Evolutionary conservation across 2,329 filamentous ascomycete genomes (phyloP).

Genomic region (Basipetospora sp.): DNA sequence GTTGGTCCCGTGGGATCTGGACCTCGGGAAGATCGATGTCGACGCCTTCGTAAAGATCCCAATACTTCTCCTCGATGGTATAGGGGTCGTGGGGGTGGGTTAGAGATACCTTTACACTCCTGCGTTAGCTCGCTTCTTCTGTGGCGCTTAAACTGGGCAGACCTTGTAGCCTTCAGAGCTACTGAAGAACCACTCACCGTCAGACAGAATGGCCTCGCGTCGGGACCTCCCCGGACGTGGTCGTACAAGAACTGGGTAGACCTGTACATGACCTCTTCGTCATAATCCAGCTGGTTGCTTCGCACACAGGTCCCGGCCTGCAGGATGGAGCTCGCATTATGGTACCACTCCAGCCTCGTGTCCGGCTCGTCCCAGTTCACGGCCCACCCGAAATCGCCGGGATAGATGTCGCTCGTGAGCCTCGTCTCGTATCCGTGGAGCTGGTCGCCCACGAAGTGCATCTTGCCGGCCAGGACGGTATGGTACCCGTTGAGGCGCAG

Average conservation of each 20-base stretch:
- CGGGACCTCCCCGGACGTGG: slow-evolving; percentile 65
- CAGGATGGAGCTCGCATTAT: slow-evolving; percentile 85
- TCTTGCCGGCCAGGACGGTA: slow-evolving; percentile 83
- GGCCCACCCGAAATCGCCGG: slow-evolving; percentile 84
- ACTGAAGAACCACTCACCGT: slow-evolving; percentile 46
- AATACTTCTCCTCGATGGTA: slow-evolving; percentile 84
- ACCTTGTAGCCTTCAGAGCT: too few species aligned
- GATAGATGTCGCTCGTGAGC: slow-evolving; percentile 90
- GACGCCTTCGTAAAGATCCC: slow-evolving; percentile 79
- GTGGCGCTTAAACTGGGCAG: too few species aligned
- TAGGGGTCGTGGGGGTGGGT: slow-evolving; percentile 93
- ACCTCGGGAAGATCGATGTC: slow-evolving; percentile 75
- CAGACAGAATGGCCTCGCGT: slow-evolving; percentile 66
- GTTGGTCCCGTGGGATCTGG: slow-evolving; percentile 62
- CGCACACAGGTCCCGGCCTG: slow-evolving; percentile 79
- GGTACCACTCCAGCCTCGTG: slow-evolving; percentile 80
- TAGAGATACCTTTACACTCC: slow-evolving; percentile 44
- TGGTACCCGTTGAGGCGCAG: slow-evolving; percentile 73
- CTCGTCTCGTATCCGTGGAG: slow-evolving; percentile 86
- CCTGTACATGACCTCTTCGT: slow-evolving; percentile 90
- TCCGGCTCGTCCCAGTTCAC: slow-evolving; percentile 92
- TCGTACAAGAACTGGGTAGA: slow-evolving; percentile 82
- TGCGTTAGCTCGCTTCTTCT: too few species aligned
- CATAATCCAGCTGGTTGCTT: slow-evolving; percentile 90
- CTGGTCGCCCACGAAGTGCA: slow-evolving; percentile 94